These are phyloP conservation scores for Aurifilum marmelostoma DNA, from an alignment of 2,329 filamentous ascomycete genomes.

Conservation along the genomic window DNA sequence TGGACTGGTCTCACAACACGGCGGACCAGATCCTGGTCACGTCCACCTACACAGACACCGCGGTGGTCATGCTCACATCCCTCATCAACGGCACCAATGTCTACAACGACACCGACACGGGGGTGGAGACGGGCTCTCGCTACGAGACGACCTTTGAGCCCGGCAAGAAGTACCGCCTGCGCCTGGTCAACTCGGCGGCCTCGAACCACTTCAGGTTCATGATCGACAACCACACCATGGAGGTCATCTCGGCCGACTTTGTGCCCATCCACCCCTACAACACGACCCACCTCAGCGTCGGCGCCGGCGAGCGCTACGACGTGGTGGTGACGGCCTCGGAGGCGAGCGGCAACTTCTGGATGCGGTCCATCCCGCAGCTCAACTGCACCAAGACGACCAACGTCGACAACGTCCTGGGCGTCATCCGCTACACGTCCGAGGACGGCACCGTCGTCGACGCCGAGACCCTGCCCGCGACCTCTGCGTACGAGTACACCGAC, in stretches of 20 bases:
- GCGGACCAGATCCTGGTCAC: constrained; percentile 1
- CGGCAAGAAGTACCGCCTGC: constrained; percentile 17
- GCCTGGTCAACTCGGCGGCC: constrained; percentile 14
- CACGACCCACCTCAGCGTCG: constrained; percentile 16
- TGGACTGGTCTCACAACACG: constrained; percentile 6
- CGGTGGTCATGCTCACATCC: constrained; percentile 12
- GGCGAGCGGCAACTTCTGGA: constrained; percentile 13
- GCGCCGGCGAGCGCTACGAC: constrained; percentile 18
- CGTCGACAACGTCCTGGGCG: constrained; percentile 2
- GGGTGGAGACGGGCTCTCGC: neutral
- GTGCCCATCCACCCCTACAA: constrained; percentile 19
- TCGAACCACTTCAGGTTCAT: constrained; percentile 12
- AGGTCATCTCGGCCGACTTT: constrained; percentile 18
- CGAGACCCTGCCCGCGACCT: neutral
- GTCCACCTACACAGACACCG: neutral
- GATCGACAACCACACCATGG: constrained; percentile 22
- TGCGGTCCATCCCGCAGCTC: constrained; percentile 11
- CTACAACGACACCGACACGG: constrained; percentile 8
- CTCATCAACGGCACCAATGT: constrained; percentile 23
- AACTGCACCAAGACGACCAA: constrained; percentile 15
- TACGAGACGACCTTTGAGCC: constrained; percentile 14
- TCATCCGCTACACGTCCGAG: constrained; percentile 11
- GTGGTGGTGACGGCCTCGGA: constrained; percentile 13
- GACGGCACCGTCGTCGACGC: constrained; percentile 6
- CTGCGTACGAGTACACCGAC: constrained; percentile 10